These are phyloP conservation scores for Aspergillus ibericus DNA, from an alignment of 2,329 filamentous ascomycete genomes.

Conservation along the genomic window DNA sequence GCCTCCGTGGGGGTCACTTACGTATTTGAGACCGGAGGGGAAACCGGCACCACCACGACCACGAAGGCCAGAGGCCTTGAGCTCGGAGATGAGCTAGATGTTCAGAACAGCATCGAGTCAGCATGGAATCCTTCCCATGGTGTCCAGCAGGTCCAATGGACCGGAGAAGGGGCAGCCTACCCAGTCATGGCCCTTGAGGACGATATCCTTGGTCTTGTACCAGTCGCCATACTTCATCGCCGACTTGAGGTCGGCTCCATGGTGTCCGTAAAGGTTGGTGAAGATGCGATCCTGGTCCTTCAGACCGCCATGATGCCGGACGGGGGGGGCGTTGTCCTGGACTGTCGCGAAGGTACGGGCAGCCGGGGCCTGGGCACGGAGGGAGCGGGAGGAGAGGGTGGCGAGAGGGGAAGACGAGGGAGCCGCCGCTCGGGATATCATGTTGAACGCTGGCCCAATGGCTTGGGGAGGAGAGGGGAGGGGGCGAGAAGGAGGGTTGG, in stretches of 20 bases:
- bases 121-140: conserved; percentile 12
- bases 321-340: conserved; percentile 62
- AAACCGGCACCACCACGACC: conserved; percentile 97
- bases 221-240: conserved; percentile 98
- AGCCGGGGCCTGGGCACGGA: conserved; percentile 41
- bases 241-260: conserved; percentile 85
- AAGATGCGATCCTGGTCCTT: conserved; percentile 98
- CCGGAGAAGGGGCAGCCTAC: conserved; percentile 39
- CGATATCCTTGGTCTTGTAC: conserved; percentile 99
- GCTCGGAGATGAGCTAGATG: conserved; percentile 81
- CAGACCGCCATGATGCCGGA: conserved; percentile 77
- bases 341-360: conserved; percentile 76
- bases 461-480: conserved; percentile 26
- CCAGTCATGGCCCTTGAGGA: conserved; percentile 96
- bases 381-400: conserved; percentile 42
- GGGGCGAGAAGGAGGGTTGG: conserved; percentile 23
- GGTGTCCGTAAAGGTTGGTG: conserved; percentile 95
- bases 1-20: conserved; percentile 51
- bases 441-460: conserved; percentile 41
- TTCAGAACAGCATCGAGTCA: conserved; percentile 20
- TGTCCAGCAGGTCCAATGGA: background rate
- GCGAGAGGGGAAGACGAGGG: conserved; percentile 43
- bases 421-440: conserved; percentile 49
- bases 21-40: conserved; percentile 98
- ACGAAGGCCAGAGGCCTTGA: conserved; percentile 93